phyloP scores from a whole-genome alignment of 768 basidiomycete genomes.

The Ramaria sp. region DNA sequence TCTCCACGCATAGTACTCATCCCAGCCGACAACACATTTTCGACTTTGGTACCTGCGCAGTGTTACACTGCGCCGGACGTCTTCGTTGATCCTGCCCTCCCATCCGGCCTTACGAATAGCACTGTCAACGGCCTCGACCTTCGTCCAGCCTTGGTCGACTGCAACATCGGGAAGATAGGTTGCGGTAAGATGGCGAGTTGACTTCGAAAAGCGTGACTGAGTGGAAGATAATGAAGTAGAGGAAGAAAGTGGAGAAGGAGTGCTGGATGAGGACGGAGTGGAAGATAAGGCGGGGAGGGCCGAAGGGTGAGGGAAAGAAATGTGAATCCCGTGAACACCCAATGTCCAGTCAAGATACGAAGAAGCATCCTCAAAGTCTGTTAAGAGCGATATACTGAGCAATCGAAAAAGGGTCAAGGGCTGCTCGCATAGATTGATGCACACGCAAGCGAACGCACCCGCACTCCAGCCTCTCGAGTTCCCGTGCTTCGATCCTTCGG shows the following conservation, averaged over 20 bases:
- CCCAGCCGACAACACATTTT: constrained; percentile 57
- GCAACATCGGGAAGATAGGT: constrained; percentile 93
- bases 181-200: constrained; percentile 58
- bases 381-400: constrained; percentile 79
- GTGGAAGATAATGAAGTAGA: constrained; percentile 39
- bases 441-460: constrained; percentile 40
- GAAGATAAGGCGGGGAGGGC: constrained; percentile 35
- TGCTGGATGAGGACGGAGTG: constrained; percentile 28
- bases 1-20: constrained; percentile 72
- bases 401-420: constrained; percentile 1
- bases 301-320: constrained; percentile 77
- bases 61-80: constrained; percentile 61
- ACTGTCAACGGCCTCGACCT: constrained; percentile 80
- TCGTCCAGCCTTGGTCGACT: constrained; percentile 89
- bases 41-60: constrained; percentile 78
- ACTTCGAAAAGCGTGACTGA: constrained; percentile 21
- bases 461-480: constrained; percentile 79
- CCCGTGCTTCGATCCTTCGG: constrained; percentile 61
- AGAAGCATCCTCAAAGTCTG: constrained; percentile 77
- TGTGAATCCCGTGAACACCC: constrained; percentile 86
- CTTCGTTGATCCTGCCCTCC: constrained; percentile 73
- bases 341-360: constrained; percentile 90
- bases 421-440: constrained; percentile 3
- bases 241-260: constrained; percentile 66
- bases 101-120: constrained; percentile 93